Evolutionary conservation across 352 stramenopile genomes (phyloP).

Genomic region (Globisporangium cystogenes): DNA sequence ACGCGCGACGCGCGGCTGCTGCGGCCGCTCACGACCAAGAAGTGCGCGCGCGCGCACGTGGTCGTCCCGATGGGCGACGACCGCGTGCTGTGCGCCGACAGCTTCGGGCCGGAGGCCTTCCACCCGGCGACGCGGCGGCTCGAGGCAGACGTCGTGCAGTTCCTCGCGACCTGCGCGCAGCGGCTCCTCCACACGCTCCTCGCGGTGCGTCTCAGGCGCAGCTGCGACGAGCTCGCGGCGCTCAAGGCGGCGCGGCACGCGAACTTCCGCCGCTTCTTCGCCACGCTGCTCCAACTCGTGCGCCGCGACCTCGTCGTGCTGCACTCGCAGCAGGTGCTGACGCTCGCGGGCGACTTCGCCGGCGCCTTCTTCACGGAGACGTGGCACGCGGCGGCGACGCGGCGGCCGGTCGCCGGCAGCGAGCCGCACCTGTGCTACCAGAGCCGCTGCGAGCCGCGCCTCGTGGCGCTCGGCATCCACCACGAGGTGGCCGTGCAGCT

Average conservation of each 20-base stretch:
- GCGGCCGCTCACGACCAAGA: constrained; percentile 21
- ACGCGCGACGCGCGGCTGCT: constrained; percentile 18
- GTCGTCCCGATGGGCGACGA: constrained; percentile 43
- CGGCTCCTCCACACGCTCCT: constrained; percentile 32
- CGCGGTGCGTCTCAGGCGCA: constrained; percentile 26
- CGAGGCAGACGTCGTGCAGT: constrained; percentile 47
- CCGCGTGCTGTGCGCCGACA: constrained; percentile 53
- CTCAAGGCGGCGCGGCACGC: constrained; percentile 26
- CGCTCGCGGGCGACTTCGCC: constrained; percentile 61
- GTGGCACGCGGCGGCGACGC: constrained; percentile 39
- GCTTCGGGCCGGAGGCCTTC: constrained; percentile 43
- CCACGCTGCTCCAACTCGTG: constrained; percentile 33
- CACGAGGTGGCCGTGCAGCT: constrained; percentile 33
- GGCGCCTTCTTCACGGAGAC: constrained; percentile 36
- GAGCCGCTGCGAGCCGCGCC: constrained; percentile 27
- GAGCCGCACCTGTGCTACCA: constrained; percentile 50
- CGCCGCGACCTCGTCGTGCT: constrained; percentile 40
- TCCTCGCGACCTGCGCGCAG: constrained; percentile 29
- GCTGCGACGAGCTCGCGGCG: constrained; percentile 38
- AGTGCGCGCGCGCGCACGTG: constrained; percentile 28
- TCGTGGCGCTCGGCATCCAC: constrained; percentile 43
- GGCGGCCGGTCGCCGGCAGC: constrained; percentile 19
- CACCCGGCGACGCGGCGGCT: constrained; percentile 24
- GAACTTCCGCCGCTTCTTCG: constrained; percentile 33
- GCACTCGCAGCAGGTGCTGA: constrained; percentile 66